Base-by-base conservation (phyloP, 169 alveolate genomes). In the Plasmodium inui region DNA sequence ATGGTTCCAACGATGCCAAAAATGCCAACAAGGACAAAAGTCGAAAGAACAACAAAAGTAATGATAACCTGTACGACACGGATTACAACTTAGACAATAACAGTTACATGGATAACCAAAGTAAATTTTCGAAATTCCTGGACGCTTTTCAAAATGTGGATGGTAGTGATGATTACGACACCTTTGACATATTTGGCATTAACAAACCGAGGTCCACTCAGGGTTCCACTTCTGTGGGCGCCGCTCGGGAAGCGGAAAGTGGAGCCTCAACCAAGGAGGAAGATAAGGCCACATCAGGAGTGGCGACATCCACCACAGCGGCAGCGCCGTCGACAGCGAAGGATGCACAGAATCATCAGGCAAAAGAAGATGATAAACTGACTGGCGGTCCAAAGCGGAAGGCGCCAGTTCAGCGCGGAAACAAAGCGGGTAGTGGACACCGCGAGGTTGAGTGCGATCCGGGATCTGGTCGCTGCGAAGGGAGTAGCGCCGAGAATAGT, bases 151-250 rank as follows among this genome's bases (percentile, higher is more conserved):
- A 71, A 39, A 72, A 71, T 19, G n/a, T 22, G 74, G 92, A 83
- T 70, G 44, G 55, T 44, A 70, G 72, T 70, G 44, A 67, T 39
- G 82, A 71, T 44, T 70, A 67, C 17, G 83, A 70, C 30, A 70
- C 26, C 22, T 30, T 71, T 17, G 83, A 83, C 72, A 34, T 83
- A 67, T 70, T 83, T 83, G 82, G 92, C 12, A 83, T 67, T 41
- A 83, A 70, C 57, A 83, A 83, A 19, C 82, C 82, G 7, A 53
- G 22, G 72, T 1, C 41, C 37, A 82, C 17, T n/a, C 61, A 53
- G 78, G 80, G 46, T 14, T 5, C 5, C 46, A 22, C 39, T 12
- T 39, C 39, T 2, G 32, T 9, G 1, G 22, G 41, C 19, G 19
- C n/a, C 0, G 53, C 32, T 9, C 7, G 70, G 28, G 19, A 22